Evolutionary conservation across 2,329 filamentous ascomycete genomes (phyloP), one percentile per base, ranked within the genome.

Genomic region (Microsporum audouinii): DNA sequence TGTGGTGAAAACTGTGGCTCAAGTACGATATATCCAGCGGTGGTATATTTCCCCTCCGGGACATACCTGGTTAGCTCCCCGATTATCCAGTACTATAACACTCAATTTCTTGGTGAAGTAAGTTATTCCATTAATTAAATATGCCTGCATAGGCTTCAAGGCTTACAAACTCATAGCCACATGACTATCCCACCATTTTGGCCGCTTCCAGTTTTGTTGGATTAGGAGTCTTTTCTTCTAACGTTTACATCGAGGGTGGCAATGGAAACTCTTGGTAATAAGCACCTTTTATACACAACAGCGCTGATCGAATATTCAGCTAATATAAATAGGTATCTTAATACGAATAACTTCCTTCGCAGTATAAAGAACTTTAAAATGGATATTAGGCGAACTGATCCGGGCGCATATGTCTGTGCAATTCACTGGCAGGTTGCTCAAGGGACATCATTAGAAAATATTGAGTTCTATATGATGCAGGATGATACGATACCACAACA

Each of bases 1-100:
- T 97, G 92, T 71, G 90, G 89, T 43, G 71, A 83, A 64, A 84
- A 84, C 64, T 97, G 92, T 71, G 88, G 94, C 71, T 95, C 90
- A 1, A 84, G 83, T 38, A 96, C 92, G 1, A 83, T 83, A 14
- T 84, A 84, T 1, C 91, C 92, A 1, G 90, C 88, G 33, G 76
- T 95, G 27, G 83, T 95, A 57, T 95, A 91, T 78, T 92, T 95
- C 77, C 90, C 89, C 57, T 78, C 87, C 14, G 67, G 68, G 2
- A 67, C 59, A 1, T 69, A 69, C 51, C 63, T 68, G 4, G 63
- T 69, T 34, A 66, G 65, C 62, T 57, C 51, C 7, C 43, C 65
- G 6, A 62, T 68, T 6, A 66, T 68, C 36, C 64, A 68, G 41
- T 68, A 66, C 51, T 69, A 68, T 47, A 65, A 68, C 39, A 69